These are phyloP conservation scores for Candida orba DNA, from an alignment of 805 yeast genomes.

Conservation along the genomic window DNA sequence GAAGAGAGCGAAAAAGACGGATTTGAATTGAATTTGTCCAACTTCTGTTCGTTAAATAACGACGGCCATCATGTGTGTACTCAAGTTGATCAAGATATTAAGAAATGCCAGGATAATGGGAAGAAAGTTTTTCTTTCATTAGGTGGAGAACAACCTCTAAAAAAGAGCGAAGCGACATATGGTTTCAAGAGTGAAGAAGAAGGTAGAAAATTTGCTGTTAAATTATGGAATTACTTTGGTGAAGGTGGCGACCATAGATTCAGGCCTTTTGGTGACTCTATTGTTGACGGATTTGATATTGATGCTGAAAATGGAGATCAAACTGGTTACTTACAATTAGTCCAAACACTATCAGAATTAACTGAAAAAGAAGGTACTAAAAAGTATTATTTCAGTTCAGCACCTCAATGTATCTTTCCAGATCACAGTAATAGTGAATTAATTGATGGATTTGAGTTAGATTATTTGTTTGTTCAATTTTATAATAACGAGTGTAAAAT, in stretches of 20 bases:
- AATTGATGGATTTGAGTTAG: constrained; percentile 47
- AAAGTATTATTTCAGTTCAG: constrained; percentile 58
- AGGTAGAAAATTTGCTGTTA: constrained; percentile 52
- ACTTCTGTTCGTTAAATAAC: constrained; percentile 31
- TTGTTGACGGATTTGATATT: constrained; percentile 88
- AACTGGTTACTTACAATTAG: constrained; percentile 63
- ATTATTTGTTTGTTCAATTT: constrained; percentile 67
- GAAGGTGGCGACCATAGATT: constrained; percentile 35
- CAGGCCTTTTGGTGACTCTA: constrained; percentile 62
- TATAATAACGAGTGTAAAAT: constrained; percentile 61
- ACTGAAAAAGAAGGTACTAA: constrained; percentile 37
- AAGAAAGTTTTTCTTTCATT: constrained; percentile 71
- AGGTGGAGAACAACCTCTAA: constrained; percentile 62
- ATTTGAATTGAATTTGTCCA: constrained; percentile 48
- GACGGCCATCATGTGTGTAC: constrained; percentile 35
- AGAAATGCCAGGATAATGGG: constrained; percentile 71
- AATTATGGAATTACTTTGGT: constrained; percentile 57
- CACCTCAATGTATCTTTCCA: constrained; percentile 75
- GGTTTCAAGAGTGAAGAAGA: constrained; percentile 80
- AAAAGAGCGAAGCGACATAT: constrained; percentile 34
- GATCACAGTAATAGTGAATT: constrained; percentile 47
- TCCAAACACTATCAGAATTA: constrained; percentile 35
- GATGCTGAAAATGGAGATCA: constrained; percentile 68
- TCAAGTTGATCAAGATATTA: constrained; percentile 60
- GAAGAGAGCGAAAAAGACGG: constrained; percentile 8